phyloP scores from a whole-genome alignment of 1,284 basidiomycete species.

The Bjerkandera adusta region DNA sequence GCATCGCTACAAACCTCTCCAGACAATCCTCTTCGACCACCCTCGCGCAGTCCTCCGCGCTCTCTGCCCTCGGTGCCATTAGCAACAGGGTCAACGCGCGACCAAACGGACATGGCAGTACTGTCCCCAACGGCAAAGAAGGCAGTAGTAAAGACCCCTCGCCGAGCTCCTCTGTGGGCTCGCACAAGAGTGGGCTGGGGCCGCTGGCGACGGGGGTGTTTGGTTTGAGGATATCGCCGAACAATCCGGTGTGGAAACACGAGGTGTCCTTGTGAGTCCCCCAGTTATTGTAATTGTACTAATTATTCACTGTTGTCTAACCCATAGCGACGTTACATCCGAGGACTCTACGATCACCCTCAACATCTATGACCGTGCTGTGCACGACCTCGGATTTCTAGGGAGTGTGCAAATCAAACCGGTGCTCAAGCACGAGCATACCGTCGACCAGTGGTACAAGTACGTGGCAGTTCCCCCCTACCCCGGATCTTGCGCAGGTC shows the following conservation, averaged over 20 bases:
- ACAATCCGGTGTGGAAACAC: conserved; percentile 99
- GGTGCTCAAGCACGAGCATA: conserved; percentile 84
- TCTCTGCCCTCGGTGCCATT: conserved; percentile 62
- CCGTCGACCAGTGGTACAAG: conserved; percentile 98
- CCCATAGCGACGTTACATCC: conserved; percentile 88
- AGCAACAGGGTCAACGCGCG: conserved; percentile 50
- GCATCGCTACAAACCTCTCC: conserved; percentile 64
- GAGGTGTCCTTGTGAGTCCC: conserved; percentile 90
- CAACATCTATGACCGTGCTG: conserved; percentile 89
- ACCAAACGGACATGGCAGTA: conserved; percentile 32
- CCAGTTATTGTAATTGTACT: conserved; percentile 18
- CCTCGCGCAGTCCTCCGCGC: conserved; percentile 36
- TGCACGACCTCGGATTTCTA: conserved; percentile 85
- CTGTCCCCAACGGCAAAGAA: conserved; percentile 29
- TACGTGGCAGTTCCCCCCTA: conserved; percentile 42
- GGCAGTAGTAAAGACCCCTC: conserved; percentile 24
- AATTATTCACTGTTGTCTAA: too few species aligned
- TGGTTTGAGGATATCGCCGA: conserved; percentile 56
- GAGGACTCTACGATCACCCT: conserved; percentile 84
- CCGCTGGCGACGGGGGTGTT: conserved; percentile 49
- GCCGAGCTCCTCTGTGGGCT: conserved; percentile 40
- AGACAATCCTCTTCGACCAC: conserved; percentile 59
- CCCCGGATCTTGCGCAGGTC: conserved; percentile 4
- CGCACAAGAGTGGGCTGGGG: conserved; percentile 27
- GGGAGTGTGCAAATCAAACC: conserved; percentile 93